phyloP scores from a whole-genome alignment of 768 basidiomycete species.

The Amanita molliuscula region DNA sequence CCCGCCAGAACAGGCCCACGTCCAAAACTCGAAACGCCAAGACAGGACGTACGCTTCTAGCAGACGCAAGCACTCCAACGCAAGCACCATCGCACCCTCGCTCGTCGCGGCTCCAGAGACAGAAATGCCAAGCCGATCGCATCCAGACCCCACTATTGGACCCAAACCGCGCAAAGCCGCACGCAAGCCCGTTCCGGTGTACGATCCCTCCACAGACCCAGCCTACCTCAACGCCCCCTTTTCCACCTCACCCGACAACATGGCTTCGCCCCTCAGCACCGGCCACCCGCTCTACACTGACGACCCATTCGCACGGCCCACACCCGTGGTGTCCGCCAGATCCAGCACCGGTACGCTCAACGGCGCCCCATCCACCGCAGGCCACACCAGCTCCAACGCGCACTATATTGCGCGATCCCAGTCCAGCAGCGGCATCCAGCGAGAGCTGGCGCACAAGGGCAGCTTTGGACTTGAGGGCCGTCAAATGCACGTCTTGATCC shows the following conservation, averaged over 20 bases:
- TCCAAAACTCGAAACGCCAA: background rate
- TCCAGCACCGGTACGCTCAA: background rate
- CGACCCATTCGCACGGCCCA: conserved; percentile 4
- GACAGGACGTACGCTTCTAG: background rate
- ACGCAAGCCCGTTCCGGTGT: conserved; percentile 50
- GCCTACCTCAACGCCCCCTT: conserved; percentile 9
- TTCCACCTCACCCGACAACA: background rate
- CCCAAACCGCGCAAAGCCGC: conserved; percentile 21
- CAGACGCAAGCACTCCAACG: background rate
- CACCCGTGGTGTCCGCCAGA: background rate
- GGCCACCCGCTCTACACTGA: background rate
- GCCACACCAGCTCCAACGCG: conserved; percentile 2
- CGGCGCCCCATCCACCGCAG: background rate
- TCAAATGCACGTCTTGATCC: conserved; percentile 48
- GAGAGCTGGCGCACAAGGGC: conserved; percentile 25
- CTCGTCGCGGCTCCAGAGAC: background rate
- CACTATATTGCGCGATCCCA: background rate
- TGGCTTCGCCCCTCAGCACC: background rate
- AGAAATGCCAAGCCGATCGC: background rate
- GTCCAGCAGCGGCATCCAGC: conserved; percentile 5
- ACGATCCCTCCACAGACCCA: conserved; percentile 20
- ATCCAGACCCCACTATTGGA: background rate
- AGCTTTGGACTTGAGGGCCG: conserved; percentile 34
- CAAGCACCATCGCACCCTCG: background rate
- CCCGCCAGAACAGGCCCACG: background rate